Conservation (phyloP, 2,329 filamentous ascomycete species). For the Fusarium sp. region DNA sequence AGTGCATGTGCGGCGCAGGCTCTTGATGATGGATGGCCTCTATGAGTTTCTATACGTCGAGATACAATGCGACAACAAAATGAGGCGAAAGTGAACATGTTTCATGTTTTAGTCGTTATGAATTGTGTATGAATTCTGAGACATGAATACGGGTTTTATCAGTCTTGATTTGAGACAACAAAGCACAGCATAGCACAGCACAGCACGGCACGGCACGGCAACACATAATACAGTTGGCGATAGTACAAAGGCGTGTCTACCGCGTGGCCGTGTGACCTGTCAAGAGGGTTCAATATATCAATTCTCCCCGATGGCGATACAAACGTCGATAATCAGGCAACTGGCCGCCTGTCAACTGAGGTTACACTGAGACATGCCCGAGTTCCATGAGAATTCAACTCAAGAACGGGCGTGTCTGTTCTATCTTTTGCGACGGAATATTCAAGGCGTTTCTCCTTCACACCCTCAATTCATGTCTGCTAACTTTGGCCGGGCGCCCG, state of each 20-base stretch:
- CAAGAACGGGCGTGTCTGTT: background rate
- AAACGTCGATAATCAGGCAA: conserved; percentile 14
- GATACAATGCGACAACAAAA: conserved; percentile 6
- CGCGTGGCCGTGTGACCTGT: conserved; percentile 27
- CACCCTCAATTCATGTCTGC: conserved; percentile 10
- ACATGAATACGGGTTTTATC: background rate
- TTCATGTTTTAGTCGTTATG: background rate
- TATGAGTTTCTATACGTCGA: conserved; percentile 12
- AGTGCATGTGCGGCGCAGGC: conserved; percentile 11
- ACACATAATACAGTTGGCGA: background rate
- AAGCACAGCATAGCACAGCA: background rate
- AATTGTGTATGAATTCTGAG: background rate
- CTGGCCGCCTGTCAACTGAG: conserved; percentile 12
- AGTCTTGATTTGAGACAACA: background rate
- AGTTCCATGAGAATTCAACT: background rate
- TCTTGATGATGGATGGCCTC: conserved; percentile 13
- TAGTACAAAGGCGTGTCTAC: background rate
- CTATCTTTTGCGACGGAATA: background rate
- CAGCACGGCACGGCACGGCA: background rate
- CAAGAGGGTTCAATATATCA: background rate
- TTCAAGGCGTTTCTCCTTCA: conserved; percentile 1
- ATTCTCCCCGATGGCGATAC: background rate
- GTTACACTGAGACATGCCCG: conserved; percentile 3
- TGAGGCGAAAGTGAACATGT: conserved; percentile 24
- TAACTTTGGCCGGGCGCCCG: conserved; percentile 13